Base-by-base conservation (phyloP, 495 filamentous ascomycete genomes). In the Xylaria longipes region DNA sequence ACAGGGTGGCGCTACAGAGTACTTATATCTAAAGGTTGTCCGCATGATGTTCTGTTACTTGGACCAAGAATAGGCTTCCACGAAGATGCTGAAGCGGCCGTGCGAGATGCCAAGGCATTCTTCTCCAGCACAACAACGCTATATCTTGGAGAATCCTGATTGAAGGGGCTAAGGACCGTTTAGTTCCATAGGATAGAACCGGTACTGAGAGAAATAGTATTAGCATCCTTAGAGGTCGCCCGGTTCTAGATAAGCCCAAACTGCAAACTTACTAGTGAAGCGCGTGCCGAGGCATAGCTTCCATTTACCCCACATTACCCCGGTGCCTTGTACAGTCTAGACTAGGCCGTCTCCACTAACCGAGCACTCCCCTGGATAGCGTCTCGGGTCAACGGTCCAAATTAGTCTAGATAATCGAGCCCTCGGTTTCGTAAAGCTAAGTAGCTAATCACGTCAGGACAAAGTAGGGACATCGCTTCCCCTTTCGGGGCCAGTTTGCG, bases 1-100 rank as follows among this genome's bases (percentile, higher is more conserved):
- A n/a, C n/a, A n/a, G n/a, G n/a, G n/a, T n/a, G n/a, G n/a, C n/a
- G n/a, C n/a, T n/a, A n/a, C n/a, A n/a, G n/a, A n/a, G n/a, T n/a
- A n/a, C n/a, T n/a, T n/a, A n/a, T n/a, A n/a, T 72, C 72, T 5
- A 48, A 56, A 50, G 65, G 63, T 8, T 75, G 75, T 22, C 69
- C 73, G 20, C 77, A 79, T 65, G 77, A 79, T 69, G 70, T 77
- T 62, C 33, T 77, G n/a, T 46, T 79, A 68, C 57, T 77, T 39
- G 77, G 77, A 7, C 37, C 70, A 3, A 66, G 57, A 31, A 68
- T 76, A 7, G 77, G 77, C 45, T 79, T 77, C 52, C 71, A 64
- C 43, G 46, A 54, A 22, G 77, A 74, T 35, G 73, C 75, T 1
- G 70, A 73, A 33, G 64, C 20, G 41, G 77, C 77, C 7, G 69